phyloP scores from a whole-genome alignment of 305 asterid genomes.

The Monarda citriodora region DNA sequence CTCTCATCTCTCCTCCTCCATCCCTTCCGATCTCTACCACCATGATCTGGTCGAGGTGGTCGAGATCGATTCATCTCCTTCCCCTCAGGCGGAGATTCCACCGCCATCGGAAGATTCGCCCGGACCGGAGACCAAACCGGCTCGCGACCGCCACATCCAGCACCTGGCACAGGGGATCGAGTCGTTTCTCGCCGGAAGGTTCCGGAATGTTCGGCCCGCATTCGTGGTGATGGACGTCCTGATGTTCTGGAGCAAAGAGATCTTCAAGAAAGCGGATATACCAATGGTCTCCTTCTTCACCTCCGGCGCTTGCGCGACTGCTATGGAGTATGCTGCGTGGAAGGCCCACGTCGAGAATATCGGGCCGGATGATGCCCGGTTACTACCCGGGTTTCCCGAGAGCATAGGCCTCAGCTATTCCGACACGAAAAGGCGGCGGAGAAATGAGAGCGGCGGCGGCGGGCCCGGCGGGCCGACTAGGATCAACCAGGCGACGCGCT shows the following conservation, averaged over 20 bases:
- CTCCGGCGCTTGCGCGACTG: not conserved
- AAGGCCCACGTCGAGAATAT: slow-evolving; percentile 37
- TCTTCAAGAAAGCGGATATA: not conserved
- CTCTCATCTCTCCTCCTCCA: slow-evolving; percentile 62
- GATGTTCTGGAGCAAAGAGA: slow-evolving; percentile 1
- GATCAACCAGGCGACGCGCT: slow-evolving; percentile 39
- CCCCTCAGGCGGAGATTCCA: slow-evolving; percentile 3
- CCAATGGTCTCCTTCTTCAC: slow-evolving; percentile 13
- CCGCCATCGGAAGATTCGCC: not conserved
- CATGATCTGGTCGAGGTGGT: slow-evolving; percentile 32
- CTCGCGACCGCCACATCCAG: slow-evolving; percentile 18
- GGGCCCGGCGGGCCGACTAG: slow-evolving; percentile 32
- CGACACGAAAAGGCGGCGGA: slow-evolving; percentile 31
- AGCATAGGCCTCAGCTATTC: slow-evolving; percentile 36
- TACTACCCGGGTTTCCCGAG: slow-evolving; percentile 48
- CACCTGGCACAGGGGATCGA: slow-evolving; percentile 31
- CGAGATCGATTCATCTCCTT: slow-evolving; percentile 28
- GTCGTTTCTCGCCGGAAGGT: slow-evolving; percentile 1
- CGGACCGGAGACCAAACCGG: slow-evolving; percentile 8
- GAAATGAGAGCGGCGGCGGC: slow-evolving; percentile 6
- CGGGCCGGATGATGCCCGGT: slow-evolving; percentile 42
- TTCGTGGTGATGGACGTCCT: slow-evolving; percentile 4
- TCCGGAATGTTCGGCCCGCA: slow-evolving; percentile 6
- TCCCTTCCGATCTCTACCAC: slow-evolving; percentile 43
- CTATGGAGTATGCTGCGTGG: slow-evolving; percentile 67